Conservation (phyloP, 2,329 filamentous ascomycete species). For the Aureobasidium sp. region DNA sequence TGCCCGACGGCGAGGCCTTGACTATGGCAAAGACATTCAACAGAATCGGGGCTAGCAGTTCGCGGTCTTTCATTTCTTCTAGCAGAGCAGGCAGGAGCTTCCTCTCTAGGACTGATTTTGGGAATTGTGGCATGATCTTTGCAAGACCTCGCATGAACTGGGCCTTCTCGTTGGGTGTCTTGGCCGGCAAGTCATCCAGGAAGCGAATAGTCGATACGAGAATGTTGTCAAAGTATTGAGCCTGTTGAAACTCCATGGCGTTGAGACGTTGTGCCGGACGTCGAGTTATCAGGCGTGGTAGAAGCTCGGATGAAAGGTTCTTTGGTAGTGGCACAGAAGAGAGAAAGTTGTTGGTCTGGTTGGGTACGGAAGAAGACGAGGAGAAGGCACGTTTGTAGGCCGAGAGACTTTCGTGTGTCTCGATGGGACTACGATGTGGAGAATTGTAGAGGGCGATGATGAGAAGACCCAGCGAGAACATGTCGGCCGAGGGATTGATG, state of each 20-base stretch:
- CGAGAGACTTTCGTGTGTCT: constrained; percentile 71
- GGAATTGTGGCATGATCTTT: constrained; percentile 84
- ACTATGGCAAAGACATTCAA: constrained; percentile 92
- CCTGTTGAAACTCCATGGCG: constrained; percentile 87
- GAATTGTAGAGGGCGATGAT: constrained; percentile 89
- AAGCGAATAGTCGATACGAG: constrained; percentile 95
- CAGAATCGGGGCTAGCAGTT: constrained; percentile 75
- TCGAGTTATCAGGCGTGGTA: constrained; percentile 81
- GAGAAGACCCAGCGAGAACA: constrained; percentile 87
- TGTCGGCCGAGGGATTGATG: constrained; percentile 74
- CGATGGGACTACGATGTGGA: constrained; percentile 82
- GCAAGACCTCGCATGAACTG: constrained; percentile 85
- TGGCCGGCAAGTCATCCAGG: constrained; percentile 81
- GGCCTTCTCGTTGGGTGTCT: constrained; percentile 83
- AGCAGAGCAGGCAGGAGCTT: constrained; percentile 84
- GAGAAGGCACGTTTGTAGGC: constrained; percentile 80
- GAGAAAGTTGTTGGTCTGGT: constrained; percentile 74
- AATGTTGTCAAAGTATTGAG: constrained; percentile 94
- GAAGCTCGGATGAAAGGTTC: constrained; percentile 66
- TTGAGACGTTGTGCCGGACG: constrained; percentile 81
- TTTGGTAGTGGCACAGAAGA: constrained; percentile 71
- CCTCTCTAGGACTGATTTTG: constrained; percentile 87
- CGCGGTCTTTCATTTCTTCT: constrained; percentile 89
- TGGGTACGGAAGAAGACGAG: constrained; percentile 71
- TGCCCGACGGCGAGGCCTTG: constrained; percentile 66